Evolutionary conservation across 106 monocot species (phyloP).

Genomic region (Phalaenopsis aphrodite): DNA sequence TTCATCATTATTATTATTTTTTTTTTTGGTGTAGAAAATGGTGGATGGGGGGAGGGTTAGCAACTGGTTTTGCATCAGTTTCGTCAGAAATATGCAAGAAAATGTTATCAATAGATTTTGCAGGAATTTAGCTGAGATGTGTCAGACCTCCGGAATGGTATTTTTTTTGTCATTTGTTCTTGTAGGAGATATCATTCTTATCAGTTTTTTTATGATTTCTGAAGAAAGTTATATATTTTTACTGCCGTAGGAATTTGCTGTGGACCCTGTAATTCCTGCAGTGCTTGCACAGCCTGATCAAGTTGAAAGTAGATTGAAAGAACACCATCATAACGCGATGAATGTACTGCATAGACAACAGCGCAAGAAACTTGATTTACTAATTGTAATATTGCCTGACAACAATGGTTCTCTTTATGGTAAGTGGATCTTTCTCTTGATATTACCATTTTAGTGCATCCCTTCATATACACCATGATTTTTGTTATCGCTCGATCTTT

Average conservation of each 20-base stretch:
- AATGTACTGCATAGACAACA: slow-evolving; percentile 21
- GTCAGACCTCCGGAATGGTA: slow-evolving; percentile 50
- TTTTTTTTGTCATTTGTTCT: not conserved
- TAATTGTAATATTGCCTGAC: slow-evolving; percentile 60
- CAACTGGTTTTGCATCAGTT: slow-evolving; percentile 57
- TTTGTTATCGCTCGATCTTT: not conserved
- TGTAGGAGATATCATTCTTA: not conserved
- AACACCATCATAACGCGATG: slow-evolving; percentile 41
- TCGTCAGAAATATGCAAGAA: slow-evolving; percentile 39
- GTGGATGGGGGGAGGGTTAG: slow-evolving; percentile 47
- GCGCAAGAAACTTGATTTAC: slow-evolving; percentile 42
- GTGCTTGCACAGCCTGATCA: slow-evolving; percentile 36
- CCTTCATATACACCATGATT: not conserved
- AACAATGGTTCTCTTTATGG: slow-evolving; percentile 74
- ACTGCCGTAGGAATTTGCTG: slow-evolving; percentile 37
- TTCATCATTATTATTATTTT: not conserved
- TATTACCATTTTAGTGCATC: not conserved
- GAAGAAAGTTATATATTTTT: not conserved
- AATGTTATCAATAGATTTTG: slow-evolving; percentile 36
- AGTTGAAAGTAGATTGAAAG: slow-evolving; percentile 47
- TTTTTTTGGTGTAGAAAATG: slow-evolving; percentile 42
- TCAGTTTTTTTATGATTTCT: not conserved
- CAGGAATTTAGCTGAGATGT: slow-evolving; percentile 45
- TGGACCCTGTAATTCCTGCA: slow-evolving; percentile 37
- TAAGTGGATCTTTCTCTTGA: slow-evolving; percentile 7